Evolutionary conservation across 2,329 filamentous ascomycete species (phyloP).

Genomic region (Cladosporium sp.): DNA sequence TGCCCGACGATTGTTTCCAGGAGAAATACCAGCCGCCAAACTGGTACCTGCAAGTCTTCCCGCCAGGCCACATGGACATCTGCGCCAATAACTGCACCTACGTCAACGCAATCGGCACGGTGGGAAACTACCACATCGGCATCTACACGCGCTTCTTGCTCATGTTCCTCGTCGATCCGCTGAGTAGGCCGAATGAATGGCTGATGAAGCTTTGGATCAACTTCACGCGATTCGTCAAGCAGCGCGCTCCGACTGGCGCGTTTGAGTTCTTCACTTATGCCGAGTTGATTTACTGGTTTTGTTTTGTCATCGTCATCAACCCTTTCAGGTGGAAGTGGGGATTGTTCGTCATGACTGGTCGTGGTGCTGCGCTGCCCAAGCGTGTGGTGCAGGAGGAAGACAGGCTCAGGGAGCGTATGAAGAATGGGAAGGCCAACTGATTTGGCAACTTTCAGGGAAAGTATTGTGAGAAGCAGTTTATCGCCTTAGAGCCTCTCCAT

Average conservation of each 20-base stretch:
- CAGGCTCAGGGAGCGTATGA: slow-evolving; percentile 47
- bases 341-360: slow-evolving; percentile 72
- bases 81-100: slow-evolving; percentile 84
- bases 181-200: slow-evolving; percentile 65
- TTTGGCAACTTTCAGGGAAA: too few relatives aligned
- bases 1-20: slow-evolving; percentile 68
- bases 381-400: slow-evolving; percentile 65
- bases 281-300: slow-evolving; percentile 81
- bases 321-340: slow-evolving; percentile 92
- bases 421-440: slow-evolving; percentile 5
- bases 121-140: slow-evolving; percentile 85
- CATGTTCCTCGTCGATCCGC: slow-evolving; percentile 79
- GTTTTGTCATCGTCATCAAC: slow-evolving; percentile 73
- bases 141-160: slow-evolving; percentile 83
- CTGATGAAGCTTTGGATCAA: slow-evolving; percentile 88
- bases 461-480: too few relatives aligned
- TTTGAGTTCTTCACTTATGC: slow-evolving; percentile 90
- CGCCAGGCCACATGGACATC: slow-evolving; percentile 66
- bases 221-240: slow-evolving; percentile 71
- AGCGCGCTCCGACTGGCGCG: slow-evolving; percentile 64
- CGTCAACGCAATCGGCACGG: slow-evolving; percentile 72
- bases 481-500: too few relatives aligned
- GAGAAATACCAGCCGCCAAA: slow-evolving; percentile 74
- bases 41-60: slow-evolving; percentile 87
- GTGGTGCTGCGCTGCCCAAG: slow-evolving; percentile 64